Percentiles rank a stretch among this genome's conserved stretches.
Evolutionary conservation across 352 stramenopile species (phyloP).

Genomic region (Globisporangium alternatum): DNA sequence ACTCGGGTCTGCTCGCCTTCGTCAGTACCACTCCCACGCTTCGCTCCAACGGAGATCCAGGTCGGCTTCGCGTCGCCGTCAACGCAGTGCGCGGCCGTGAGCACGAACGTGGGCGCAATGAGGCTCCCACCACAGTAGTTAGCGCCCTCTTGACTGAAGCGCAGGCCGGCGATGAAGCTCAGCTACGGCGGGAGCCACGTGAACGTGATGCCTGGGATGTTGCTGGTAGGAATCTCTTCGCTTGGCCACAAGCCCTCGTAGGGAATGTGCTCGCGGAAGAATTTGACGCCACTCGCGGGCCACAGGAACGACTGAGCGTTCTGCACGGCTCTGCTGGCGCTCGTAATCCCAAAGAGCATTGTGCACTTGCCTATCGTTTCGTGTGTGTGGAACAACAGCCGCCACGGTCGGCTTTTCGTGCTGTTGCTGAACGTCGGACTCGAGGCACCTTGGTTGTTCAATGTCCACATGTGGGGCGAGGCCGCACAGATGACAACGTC

Average conservation of each 20-base stretch:
- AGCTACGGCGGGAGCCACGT: neutral
- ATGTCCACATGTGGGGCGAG: neutral
- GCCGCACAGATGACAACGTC: neutral
- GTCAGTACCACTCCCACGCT: neutral
- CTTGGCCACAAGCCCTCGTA: neutral
- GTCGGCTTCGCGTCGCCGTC: neutral
- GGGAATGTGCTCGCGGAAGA: neutral
- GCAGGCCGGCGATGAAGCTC: neutral
- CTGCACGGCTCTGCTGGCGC: neutral
- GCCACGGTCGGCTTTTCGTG: neutral
- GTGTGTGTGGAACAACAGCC: neutral
- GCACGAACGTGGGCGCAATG: neutral
- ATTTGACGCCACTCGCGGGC: neutral
- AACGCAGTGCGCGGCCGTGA: slow-evolving; percentile 4
- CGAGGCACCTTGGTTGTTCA: no score
- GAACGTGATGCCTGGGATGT: neutral
- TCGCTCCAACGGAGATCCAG: neutral
- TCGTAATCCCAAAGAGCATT: neutral
- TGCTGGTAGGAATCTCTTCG: neutral
- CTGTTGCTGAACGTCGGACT: neutral
- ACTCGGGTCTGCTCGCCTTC: neutral
- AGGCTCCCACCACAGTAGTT: slow-evolving; percentile 8
- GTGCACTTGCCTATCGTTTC: neutral
- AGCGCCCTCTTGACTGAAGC: neutral
- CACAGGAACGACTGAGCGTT: neutral